These are phyloP conservation scores for Carpinus fangiana DNA, from an alignment of 306 rosid genomes.

Conservation along the genomic window DNA sequence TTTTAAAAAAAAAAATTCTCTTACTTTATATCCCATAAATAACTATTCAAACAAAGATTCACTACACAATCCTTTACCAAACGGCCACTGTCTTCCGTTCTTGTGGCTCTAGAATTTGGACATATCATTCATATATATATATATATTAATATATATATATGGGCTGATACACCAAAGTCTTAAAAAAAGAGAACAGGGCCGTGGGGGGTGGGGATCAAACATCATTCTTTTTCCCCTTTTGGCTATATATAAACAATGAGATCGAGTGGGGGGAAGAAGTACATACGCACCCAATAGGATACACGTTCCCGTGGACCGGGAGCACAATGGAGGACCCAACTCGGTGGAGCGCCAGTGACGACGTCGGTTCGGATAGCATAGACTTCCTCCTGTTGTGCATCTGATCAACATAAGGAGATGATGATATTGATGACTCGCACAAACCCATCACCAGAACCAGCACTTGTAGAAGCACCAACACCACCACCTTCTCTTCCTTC, in stretches of 20 bases:
- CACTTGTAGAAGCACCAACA: slow-evolving; percentile 26
- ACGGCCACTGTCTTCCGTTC: background rate
- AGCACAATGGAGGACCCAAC: slow-evolving; percentile 67
- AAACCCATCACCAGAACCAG: slow-evolving; percentile 36
- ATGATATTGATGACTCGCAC: slow-evolving; percentile 34
- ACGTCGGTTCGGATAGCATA: slow-evolving; percentile 24
- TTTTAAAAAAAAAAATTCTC: too few relatives aligned
- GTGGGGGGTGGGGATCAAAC: too few relatives aligned
- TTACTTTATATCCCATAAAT: too few relatives aligned
- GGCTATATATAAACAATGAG: too few relatives aligned
- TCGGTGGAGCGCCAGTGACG: slow-evolving; percentile 45
- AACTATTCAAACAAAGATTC: too few relatives aligned
- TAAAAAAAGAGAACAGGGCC: too few relatives aligned
- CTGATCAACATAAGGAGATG: slow-evolving; percentile 59
- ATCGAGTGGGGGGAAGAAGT: too few relatives aligned
- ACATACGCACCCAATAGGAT: slow-evolving; percentile 73
- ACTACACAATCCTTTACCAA: too few relatives aligned
- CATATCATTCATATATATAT: background rate
- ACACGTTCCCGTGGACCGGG: slow-evolving; percentile 76
- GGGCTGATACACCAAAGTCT: too few relatives aligned
- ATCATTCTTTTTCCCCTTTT: background rate
- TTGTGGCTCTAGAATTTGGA: background rate
- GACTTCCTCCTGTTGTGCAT: slow-evolving; percentile 46
- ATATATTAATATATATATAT: background rate
- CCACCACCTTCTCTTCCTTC: slow-evolving; percentile 30